Evolutionary conservation across 2,329 filamentous ascomycete genomes (phyloP).

Genomic region (Neurospora crassa): DNA sequence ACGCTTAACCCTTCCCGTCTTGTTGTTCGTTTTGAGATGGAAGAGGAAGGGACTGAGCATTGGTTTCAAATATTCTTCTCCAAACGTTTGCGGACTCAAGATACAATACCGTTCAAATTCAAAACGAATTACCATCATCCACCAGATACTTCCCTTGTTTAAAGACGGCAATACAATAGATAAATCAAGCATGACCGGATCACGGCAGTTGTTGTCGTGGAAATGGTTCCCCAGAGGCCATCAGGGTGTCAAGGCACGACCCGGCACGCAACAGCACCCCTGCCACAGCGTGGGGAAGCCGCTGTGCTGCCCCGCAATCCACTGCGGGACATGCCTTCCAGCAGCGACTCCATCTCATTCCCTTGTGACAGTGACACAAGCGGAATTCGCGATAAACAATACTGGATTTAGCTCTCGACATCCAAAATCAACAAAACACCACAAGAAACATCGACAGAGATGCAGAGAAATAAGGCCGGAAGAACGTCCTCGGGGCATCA

Average conservation of each 20-base stretch:
- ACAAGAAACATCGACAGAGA: not conserved
- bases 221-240: not conserved
- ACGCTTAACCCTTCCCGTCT: not conserved
- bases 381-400: not conserved
- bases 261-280: not conserved
- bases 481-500: constrained; percentile 47
- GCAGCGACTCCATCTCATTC: not conserved
- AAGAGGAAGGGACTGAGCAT: not conserved
- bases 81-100: not conserved
- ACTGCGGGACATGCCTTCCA: not conserved
- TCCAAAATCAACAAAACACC: not conserved
- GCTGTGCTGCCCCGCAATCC: not conserved
- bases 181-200: not conserved
- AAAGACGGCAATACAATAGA: not conserved
- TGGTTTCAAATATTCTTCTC: too few relatives aligned
- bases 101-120: not conserved
- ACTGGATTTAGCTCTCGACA: not conserved
- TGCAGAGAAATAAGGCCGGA: constrained; percentile 14
- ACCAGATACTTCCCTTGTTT: not conserved
- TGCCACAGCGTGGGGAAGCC: not conserved
- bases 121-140: not conserved
- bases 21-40: not conserved
- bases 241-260: not conserved
- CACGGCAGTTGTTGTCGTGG: not conserved
- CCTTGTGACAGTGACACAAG: not conserved